A percentile compares a stretch with the other conserved stretches of the same genome.
Evolutionary conservation across 179 eudicot species (phyloP).

Genomic region (Kewa caespitosa): DNA sequence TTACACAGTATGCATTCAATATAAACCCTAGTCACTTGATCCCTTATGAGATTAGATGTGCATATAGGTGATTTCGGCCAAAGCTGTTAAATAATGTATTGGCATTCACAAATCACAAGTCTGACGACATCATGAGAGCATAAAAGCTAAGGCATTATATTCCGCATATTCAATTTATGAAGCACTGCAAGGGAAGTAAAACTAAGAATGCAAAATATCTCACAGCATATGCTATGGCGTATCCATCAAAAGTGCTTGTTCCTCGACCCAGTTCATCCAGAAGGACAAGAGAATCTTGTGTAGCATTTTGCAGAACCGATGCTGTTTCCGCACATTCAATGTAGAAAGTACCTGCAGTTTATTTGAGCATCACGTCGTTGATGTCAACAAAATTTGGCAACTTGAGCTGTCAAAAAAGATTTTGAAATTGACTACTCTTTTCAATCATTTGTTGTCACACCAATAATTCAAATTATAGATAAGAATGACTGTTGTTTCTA

Average conservation of each 20-base stretch:
- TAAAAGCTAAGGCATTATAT: neutral
- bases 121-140: conserved; percentile 9
- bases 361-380: neutral
- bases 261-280: conserved; percentile 99
- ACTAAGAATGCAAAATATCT: conserved; percentile 31
- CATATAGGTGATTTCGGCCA: too few relatives aligned
- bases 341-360: conserved; percentile 80
- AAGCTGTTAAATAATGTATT: too few relatives aligned
- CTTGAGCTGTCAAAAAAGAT: neutral
- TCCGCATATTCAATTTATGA: neutral
- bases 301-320: conserved; percentile 88
- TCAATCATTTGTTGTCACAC: too few relatives aligned
- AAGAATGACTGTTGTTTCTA: too few relatives aligned
- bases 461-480: too few relatives aligned
- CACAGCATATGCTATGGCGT: conserved; percentile 98
- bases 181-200: conserved; percentile 2
- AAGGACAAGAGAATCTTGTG: conserved; percentile 88
- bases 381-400: neutral
- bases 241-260: conserved; percentile 98
- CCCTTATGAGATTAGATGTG: too few relatives aligned
- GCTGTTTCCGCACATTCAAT: conserved; percentile 99
- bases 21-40: too few relatives aligned
- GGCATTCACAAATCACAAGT: too few relatives aligned
- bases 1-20: too few relatives aligned
- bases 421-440: neutral